Conservation (phyloP, 208 protist genomes). For the Trypanosoma vivax region DNA sequence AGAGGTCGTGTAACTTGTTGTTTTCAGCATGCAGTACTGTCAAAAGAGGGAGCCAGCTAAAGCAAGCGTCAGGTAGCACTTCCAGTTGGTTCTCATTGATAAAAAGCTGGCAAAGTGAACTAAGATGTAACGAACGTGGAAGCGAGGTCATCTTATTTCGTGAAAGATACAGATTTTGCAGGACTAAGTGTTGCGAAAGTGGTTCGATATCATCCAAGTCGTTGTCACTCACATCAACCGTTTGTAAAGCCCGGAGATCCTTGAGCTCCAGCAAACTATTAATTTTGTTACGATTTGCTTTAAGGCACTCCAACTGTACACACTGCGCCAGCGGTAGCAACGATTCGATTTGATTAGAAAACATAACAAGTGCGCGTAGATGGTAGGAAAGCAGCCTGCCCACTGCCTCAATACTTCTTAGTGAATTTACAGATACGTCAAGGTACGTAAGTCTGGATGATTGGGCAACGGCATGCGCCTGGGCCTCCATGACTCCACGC, state of each 20-base stretch:
- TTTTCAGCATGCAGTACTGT: conserved; percentile 66
- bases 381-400: conserved; percentile 29
- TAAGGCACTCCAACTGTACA: conserved; percentile 28
- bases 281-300: conserved; percentile 51
- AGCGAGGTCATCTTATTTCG: conserved; percentile 37
- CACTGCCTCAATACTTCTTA: conserved; percentile 30
- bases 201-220: conserved; percentile 21
- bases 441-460: conserved; percentile 23
- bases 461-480: conserved; percentile 34
- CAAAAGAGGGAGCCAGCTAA: conserved; percentile 62
- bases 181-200: conserved; percentile 18
- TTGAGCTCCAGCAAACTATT: conserved; percentile 23
- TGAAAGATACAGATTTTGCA: conserved; percentile 58
- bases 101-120: conserved; percentile 68
- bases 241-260: conserved; percentile 33
- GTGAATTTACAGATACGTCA: conserved; percentile 51
- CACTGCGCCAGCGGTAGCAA: conserved; percentile 42
- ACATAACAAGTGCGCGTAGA: conserved; percentile 22
- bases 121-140: conserved; percentile 12
- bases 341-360: conserved; percentile 42
- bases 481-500: conserved; percentile 57
- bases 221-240: conserved; percentile 65
- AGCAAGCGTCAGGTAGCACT: conserved; percentile 17
- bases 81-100: conserved; percentile 56
- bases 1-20: conserved; percentile 53